Percentiles rank a stretch among this genome's conserved stretches.
These are phyloP conservation scores for Penicillium paneum DNA, from an alignment of 2,329 filamentous ascomycete genomes.

Conservation along the genomic window DNA sequence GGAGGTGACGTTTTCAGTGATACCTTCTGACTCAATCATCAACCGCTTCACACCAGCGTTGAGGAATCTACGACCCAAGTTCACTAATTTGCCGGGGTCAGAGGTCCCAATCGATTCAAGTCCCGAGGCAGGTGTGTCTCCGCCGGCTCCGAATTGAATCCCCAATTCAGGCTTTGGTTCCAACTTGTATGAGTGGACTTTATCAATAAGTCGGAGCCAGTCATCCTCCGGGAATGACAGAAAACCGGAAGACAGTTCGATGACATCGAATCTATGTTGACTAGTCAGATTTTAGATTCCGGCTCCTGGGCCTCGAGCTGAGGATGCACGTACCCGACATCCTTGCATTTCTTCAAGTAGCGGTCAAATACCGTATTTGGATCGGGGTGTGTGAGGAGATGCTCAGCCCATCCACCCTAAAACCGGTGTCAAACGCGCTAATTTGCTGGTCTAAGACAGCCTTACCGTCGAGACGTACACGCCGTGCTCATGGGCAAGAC, in stretches of 20 bases:
- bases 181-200: constrained; percentile 48
- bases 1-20: constrained; percentile 54
- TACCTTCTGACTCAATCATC: constrained; percentile 60
- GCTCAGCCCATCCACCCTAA: constrained; percentile 55
- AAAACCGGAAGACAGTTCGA: constrained; percentile 55
- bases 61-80: constrained; percentile 51
- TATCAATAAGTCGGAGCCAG: constrained; percentile 53
- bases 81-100: constrained; percentile 50
- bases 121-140: constrained; percentile 49
- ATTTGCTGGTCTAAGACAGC: background rate
- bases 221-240: constrained; percentile 54
- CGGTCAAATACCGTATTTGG: constrained; percentile 47
- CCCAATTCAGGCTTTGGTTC: constrained; percentile 56
- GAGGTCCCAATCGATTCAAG: constrained; percentile 50
- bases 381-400: constrained; percentile 51
- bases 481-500: constrained; percentile 49
- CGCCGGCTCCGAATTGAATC: constrained; percentile 57
- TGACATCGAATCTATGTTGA: constrained; percentile 49
- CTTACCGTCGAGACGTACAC: constrained; percentile 54
- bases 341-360: constrained; percentile 53
- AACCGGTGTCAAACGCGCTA: background rate
- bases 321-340: constrained; percentile 40
- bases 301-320: background rate
- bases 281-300: background rate
- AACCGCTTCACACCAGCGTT: constrained; percentile 53